A percentile compares a stretch with the other conserved stretches of the same genome.
phyloP scores from a whole-genome alignment of 1,139 yeast genomes.

The Magnusiomyces fungicola region DNA sequence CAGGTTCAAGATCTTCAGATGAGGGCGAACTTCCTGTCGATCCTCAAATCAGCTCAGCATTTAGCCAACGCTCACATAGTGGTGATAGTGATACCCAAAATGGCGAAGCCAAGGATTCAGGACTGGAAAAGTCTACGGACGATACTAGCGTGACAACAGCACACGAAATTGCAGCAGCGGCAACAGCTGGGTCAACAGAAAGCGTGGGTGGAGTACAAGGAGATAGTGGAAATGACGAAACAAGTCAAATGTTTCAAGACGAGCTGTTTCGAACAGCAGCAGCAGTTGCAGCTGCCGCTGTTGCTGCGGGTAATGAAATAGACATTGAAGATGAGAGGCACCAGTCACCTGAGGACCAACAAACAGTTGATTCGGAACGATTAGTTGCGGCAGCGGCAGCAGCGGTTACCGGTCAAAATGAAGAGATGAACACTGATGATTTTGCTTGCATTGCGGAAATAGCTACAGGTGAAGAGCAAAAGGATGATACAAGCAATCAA shows the following conservation, averaged over 20 bases:
- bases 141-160: not conserved
- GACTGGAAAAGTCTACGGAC: not conserved
- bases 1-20: not conserved
- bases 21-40: conserved; percentile 43
- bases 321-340: not conserved
- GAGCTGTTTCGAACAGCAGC: not conserved
- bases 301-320: not conserved
- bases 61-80: conserved; percentile 17
- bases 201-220: not conserved
- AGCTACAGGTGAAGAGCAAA: not conserved
- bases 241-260: conserved; percentile 10
- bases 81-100: not conserved
- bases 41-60: conserved; percentile 52
- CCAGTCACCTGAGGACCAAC: not conserved
- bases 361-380: not conserved
- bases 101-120: no score
- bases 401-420: not conserved
- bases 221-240: conserved; percentile 15
- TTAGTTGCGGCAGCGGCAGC: conserved; percentile 1
- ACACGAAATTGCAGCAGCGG: not conserved
- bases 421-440: not conserved
- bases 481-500: not conserved
- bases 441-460: not conserved
- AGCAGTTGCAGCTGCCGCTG: conserved; percentile 3
- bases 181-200: not conserved